Base-by-base conservation (phyloP, 1,139 yeast genomes). In the Barnettozyma hawaiiensis region DNA sequence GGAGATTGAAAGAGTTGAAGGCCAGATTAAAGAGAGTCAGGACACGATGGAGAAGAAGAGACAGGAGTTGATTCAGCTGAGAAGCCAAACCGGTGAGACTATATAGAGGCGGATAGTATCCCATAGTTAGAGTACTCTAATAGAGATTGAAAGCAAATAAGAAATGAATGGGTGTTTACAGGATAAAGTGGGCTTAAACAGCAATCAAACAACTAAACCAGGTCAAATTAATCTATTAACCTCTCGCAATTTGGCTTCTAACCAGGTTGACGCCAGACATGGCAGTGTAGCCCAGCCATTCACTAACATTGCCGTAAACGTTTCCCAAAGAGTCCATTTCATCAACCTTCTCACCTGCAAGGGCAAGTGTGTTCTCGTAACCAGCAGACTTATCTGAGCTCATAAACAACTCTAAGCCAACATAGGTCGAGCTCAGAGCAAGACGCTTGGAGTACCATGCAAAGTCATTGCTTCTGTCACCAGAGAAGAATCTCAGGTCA, bases 401-500 rank as follows among this genome's bases (percentile, higher is more conserved):
- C 95, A 84, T 85, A 66, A 76, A 86, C 49, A 87, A 66, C 60
- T 92, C 97, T 31, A 81, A 58, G 28, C 82, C 72, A 1, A 85
- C 84, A 59, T 85, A 87, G 5, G 85, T 74, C 1, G 84, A 70
- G 16, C 87, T 73, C 23, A 90, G 61, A 6, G 85, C 74, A 22
- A 81, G 67, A 51, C 97, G 70, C 59, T 89, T 85, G n/a, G 95
- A 69, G 61, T 92, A 92, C 98, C 98, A 92, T 3, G 86, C 82
- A 61, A 85, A 81, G 61, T 87, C 96, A 47, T 82, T 76, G n/a
- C 94, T 78, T 42, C 70, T 65, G 59, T 90, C 97, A 4, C 90
- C 94, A 0, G 95, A 79, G 53, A 78, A 78, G 62, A 67, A 87
- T 41, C 87, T 77, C 49, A 92, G 71, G 59, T 92, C 97, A 62